Base-by-base conservation (phyloP, 1,139 yeast species). In the Pichiaceae sp. region DNA sequence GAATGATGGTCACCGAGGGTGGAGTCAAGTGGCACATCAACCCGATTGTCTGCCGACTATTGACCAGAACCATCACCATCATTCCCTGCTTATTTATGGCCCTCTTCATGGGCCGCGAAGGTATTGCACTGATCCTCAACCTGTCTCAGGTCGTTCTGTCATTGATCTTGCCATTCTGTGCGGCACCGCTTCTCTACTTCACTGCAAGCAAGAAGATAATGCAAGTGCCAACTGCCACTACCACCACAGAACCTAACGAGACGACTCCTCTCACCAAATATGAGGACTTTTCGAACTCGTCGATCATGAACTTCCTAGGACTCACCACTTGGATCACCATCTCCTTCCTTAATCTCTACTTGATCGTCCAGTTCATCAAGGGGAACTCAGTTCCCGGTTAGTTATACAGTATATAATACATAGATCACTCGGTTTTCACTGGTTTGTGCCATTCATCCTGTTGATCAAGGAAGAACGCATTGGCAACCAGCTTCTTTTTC, bases 151-250 rank as follows among this genome's bases (percentile, higher is more conserved):
- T 82, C 28, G 73, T 81, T 4, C 62, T 82, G 38, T 77, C 86
- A 34, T 65, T 82, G 43, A 66, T 81, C 34, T 62, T 82, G 37
- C 91, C 93, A 4, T 72, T 81, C 42, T 84, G 77, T 75, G 81
- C 89, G 20, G 96, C 96, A 0, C 97, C 97, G 7, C 63, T 89
- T 46, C 75, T 89, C 33, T 82, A 78, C 58, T 89, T 89, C 59
- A 87, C 96, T 0, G 74, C 86, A 43, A 72, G 74, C 37, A 78
- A 75, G 47, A 62, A 71, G 34, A 77, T 79, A 41, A 84, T 84
- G 95, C 28, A 43, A 1, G 48, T 46, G 2, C 64, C 59, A 37
- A 71, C 75, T 5, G 55, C 44, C 30, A 36, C 47, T 11, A 43
- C 43, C 27, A 44, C 43, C 14, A 34, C 40, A 28, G 29, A 17